Percentiles rank a stretch among this genome's conserved stretches.
Conservation (phyloP, 2,329 filamentous ascomycete genomes). For the Phoma sp. region DNA sequence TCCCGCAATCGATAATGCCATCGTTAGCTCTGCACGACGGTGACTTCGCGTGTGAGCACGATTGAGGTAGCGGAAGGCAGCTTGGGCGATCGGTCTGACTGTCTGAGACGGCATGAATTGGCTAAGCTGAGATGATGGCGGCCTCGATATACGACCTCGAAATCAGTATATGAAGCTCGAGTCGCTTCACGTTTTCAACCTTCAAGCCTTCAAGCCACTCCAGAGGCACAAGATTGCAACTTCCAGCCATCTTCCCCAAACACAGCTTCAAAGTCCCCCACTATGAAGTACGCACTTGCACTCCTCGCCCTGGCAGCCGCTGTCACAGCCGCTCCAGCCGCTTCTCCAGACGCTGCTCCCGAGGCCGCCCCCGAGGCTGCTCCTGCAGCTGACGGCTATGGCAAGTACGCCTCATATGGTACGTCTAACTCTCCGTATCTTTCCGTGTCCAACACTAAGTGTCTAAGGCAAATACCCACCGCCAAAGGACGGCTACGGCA, state of each 20-base stretch:
- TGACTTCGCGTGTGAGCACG: conserved; percentile 1
- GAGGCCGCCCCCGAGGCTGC: conserved; percentile 24
- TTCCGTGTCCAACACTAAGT: neutral
- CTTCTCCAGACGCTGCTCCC: conserved; percentile 18
- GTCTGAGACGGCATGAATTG: neutral
- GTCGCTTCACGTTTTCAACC: neutral
- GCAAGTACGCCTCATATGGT: conserved; percentile 22
- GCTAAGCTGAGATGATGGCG: conserved; percentile 5
- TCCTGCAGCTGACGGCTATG: conserved; percentile 15
- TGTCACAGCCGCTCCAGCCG: conserved; percentile 27
- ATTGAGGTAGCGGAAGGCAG: neutral
- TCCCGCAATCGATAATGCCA: conserved; percentile 9
- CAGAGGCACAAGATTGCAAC: neutral
- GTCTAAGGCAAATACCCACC: conserved; percentile 20
- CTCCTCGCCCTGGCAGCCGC: conserved; percentile 31
- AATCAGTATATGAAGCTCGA: conserved; percentile 11
- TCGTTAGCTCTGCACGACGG: conserved; percentile 8
- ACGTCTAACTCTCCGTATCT: neutral
- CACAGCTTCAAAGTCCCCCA: neutral
- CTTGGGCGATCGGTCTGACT: neutral
- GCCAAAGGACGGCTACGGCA: conserved; percentile 22
- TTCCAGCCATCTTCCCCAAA: neutral
- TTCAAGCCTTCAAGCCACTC: conserved; percentile 5
- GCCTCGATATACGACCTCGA: neutral
- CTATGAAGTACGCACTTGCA: conserved; percentile 29